Conservation (phyloP, 805 yeast genomes). For the Yamadazyma insecticola region DNA sequence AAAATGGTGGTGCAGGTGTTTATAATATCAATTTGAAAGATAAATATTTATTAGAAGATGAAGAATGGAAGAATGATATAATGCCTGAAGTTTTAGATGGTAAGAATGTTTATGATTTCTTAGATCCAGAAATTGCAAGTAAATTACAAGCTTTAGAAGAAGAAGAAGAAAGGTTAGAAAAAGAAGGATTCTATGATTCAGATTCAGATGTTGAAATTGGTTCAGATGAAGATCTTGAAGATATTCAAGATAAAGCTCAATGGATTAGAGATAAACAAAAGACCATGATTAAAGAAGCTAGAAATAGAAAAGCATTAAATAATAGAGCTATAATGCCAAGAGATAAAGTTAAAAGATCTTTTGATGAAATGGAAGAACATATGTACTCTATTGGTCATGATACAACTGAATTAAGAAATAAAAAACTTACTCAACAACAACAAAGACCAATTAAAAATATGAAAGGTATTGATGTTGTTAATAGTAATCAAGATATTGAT, state of each 20-base stretch:
- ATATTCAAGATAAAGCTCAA: constrained; percentile 76
- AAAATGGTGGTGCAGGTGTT: constrained; percentile 99
- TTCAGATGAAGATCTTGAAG: constrained; percentile 61
- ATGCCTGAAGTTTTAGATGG: constrained; percentile 98
- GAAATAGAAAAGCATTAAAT: constrained; percentile 82
- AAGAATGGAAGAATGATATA: constrained; percentile 94
- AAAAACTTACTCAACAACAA: constrained; percentile 22
- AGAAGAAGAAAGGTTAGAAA: constrained; percentile 91
- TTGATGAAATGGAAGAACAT: constrained; percentile 79
- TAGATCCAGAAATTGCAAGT: constrained; percentile 92
- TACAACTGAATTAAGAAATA: constrained; percentile 49
- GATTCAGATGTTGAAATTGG: constrained; percentile 45
- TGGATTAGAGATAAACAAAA: constrained; percentile 97
- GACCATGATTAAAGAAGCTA: constrained; percentile 83
- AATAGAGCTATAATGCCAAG: constrained; percentile 87
- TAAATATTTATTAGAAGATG: constrained; percentile 87
- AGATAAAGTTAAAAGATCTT: constrained; percentile 75
- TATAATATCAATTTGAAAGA: constrained; percentile 91
- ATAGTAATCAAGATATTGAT: constrained; percentile 45
- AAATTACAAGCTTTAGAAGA: constrained; percentile 94
- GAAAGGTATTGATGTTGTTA: constrained; percentile 78
- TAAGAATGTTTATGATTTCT: constrained; percentile 92
- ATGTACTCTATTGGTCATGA: constrained; percentile 90
- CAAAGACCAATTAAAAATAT: constrained; percentile 7
- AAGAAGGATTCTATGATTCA: constrained; percentile 93